Evolutionary conservation across 208 protist species (phyloP).

Genomic region (Endotrypanum monterogeii): DNA sequence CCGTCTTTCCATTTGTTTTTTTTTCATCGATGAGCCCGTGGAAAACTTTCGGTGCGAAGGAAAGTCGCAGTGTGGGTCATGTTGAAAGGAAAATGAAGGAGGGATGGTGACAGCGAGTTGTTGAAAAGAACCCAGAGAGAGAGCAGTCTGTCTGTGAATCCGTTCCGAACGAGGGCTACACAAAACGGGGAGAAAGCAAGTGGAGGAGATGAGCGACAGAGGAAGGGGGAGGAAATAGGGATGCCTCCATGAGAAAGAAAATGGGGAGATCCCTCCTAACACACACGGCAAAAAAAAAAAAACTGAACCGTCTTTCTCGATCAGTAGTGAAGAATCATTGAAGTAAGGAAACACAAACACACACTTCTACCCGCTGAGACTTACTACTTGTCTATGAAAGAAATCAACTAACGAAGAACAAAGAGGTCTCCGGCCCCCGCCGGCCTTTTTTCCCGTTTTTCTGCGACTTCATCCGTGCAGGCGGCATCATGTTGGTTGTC

Average conservation of each 20-base stretch:
- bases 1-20: not conserved
- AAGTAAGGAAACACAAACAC: not conserved
- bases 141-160: not conserved
- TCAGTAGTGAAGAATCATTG: not conserved
- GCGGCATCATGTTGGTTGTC: not conserved
- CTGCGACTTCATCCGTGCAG: not conserved
- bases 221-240: not conserved
- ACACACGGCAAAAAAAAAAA: constrained; percentile 2
- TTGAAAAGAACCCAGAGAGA: not conserved
- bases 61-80: too few relatives aligned
- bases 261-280: not conserved
- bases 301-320: not conserved
- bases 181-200: not conserved
- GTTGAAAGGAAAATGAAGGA: too few relatives aligned
- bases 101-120: too few relatives aligned
- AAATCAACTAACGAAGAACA: not conserved
- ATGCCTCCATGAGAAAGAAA: not conserved
- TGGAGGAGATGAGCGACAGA: not conserved
- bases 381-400: not conserved
- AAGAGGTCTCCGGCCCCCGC: not conserved
- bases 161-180: not conserved
- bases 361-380: not conserved
- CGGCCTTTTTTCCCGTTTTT: not conserved
- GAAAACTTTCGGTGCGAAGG: too few relatives aligned
- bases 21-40: not conserved